Base-by-base conservation (phyloP, 257 asterid species). In the Ehretia macrophylla region DNA sequence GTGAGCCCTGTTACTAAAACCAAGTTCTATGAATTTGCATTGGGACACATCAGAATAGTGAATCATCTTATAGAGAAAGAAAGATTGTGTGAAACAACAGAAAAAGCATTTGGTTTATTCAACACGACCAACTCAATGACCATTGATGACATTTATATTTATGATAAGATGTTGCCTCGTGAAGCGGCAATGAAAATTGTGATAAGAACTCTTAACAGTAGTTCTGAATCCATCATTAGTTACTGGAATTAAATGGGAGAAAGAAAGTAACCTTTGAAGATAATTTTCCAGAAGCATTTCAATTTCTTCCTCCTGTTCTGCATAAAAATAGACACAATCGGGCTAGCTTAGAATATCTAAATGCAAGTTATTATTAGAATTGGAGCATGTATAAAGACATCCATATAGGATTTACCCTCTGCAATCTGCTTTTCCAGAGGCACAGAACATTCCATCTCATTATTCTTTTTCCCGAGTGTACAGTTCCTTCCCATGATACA, bases 241-340 rank as follows among this genome's bases (percentile, higher is more conserved):
- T 27, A 45, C 32, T 45, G 44, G 59, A 62, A 39, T 32, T 27
- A 58, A 71, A 38, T 11, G 35, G 62, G 62, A 55, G 11, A 39
- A 51, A 38, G 67, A 51, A 60, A 66, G n/a, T 65, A 60, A 93
- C 99, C 99, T 83, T 66, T 93, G 99, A 72, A 93, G 94, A 80
- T 81, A 93, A 71, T 93, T 93, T 72, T 93, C 99, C 80, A 93
- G 58, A 56, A 93, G 94, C 99, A 93, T 93, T 79, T 93, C 99
- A 65, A 93, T 93, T 78, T 93, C 99, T 77, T 93, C 99, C 77
- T 93, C 99, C 71, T 93, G 95, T 68, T 93, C 99, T 93, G 94
- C 63, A 71, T 68, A 68, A 71, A 47, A 68, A 35, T 69, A 53
- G 51, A 60, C 51, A 22, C 42, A 48, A 62, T 17, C 40, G 46